Evolutionary conservation across 139 green algal species (phyloP), one percentile per base, ranked within the genome.

Genomic region (Micractinium sp.): DNA sequence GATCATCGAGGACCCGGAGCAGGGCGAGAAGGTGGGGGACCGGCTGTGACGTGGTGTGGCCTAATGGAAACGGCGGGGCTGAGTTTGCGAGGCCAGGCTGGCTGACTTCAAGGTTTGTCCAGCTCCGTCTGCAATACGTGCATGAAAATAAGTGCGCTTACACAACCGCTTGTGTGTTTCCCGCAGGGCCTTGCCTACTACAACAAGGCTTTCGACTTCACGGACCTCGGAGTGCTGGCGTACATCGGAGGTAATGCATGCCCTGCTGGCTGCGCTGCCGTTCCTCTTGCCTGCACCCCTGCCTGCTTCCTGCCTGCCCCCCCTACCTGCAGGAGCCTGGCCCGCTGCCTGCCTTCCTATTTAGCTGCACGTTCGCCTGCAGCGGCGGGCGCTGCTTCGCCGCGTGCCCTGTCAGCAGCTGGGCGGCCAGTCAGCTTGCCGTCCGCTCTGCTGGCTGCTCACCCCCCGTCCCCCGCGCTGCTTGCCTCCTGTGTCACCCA

Each of bases 181-280:
- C 63, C 18, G 80, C 82, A 87, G 82, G 53, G 31, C 33, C 15
- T 71, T 71, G 29, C 81, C 38, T 92, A 90, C 85, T 85, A 56
- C 71, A 89, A 89, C 25, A 92, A 92, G 66, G 89, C 88, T 1
- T 95, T 95, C 81, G 86, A 93, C 77, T 94, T 94, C 85, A 80
- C 93, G 23, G 88, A 39, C 14, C 74, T 96, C 78, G 94, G 74
- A 15, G 74, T 96, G 61, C 91, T 96, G 93, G 94, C 94, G 0
- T 95, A 94, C 82, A 66, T 96, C 14, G 93, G 94, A 47, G 91
- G 92, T 77, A 85, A 92, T 79, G 67, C 67, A 33, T 75, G 67
- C 67, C 67, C 31, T 29, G 23, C 19, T 33, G 23, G 25, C 67
- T 75, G 67, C 29, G 67, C 13, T 33, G 22, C 67, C 47, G 47